Evolutionary conservation across 257 asterid species (phyloP).

Genomic region (Solanum paucissectum): DNA sequence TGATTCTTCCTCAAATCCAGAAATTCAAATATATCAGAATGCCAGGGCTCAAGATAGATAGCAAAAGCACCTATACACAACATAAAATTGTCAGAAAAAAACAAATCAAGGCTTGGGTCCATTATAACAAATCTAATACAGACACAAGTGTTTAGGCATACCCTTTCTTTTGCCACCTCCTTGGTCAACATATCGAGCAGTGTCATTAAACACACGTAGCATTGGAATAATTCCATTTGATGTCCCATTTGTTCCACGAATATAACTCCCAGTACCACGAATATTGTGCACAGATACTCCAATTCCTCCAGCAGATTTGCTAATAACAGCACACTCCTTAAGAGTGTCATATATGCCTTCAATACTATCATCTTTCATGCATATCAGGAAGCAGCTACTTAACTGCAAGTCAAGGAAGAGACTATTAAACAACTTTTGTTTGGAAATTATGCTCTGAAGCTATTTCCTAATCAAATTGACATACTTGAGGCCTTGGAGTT

Average conservation of each 20-base stretch:
- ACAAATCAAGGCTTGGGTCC: neutral
- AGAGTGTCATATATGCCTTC: constrained; percentile 95
- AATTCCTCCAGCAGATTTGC: constrained; percentile 98
- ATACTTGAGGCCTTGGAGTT: constrained; percentile 94
- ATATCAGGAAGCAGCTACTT: constrained; percentile 91
- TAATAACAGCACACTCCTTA: constrained; percentile 96
- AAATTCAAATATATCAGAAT: constrained; percentile 79
- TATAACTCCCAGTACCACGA: constrained; percentile 95
- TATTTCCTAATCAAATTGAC: constrained; percentile 1
- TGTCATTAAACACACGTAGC: constrained; percentile 92
- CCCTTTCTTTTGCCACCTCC: constrained; percentile 99
- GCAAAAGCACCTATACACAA: constrained; percentile 81
- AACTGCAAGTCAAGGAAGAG: constrained; percentile 32
- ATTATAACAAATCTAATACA: neutral
- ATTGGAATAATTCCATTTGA: constrained; percentile 96
- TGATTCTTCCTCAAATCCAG: constrained; percentile 91
- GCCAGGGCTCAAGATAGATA: constrained; percentile 98
- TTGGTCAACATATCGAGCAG: constrained; percentile 94
- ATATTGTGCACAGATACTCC: constrained; percentile 88
- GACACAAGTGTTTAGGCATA: neutral
- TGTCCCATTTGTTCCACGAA: constrained; percentile 94
- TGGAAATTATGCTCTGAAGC: neutral
- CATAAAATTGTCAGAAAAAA: neutral
- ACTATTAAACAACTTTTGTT: neutral
- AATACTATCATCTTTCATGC: constrained; percentile 97